Evolutionary conservation across 2,329 filamentous ascomycete genomes (phyloP).

Genomic region (Epichloe elymi): DNA sequence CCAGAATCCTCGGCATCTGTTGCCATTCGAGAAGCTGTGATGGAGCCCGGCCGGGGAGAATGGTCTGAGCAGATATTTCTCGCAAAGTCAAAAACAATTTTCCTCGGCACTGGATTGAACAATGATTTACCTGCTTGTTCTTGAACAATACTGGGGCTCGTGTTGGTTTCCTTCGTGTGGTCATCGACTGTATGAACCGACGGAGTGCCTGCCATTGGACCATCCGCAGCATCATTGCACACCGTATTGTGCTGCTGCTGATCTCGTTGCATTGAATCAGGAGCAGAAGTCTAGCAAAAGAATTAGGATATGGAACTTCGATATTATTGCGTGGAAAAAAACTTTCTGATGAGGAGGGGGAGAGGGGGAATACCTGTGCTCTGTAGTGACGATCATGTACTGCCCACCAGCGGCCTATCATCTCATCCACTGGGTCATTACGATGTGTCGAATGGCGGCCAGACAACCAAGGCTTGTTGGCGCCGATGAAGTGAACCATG

Average conservation of each 20-base stretch:
- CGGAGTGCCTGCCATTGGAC: not conserved
- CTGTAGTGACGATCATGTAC: conserved; percentile 82
- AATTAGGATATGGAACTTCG: not conserved
- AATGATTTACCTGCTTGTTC: not conserved
- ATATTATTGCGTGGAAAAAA: not conserved
- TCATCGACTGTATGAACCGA: not conserved
- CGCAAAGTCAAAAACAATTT: not conserved
- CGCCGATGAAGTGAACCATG: conserved; percentile 88
- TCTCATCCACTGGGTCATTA: conserved; percentile 61
- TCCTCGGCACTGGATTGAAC: not conserved
- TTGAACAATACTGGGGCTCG: not conserved
- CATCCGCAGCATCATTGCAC: not conserved
- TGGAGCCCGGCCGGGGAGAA: not conserved
- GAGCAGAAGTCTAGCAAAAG: not conserved
- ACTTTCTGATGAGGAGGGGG: conserved; percentile 10
- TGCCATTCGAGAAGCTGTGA: not conserved
- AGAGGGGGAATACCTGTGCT: conserved; percentile 24
- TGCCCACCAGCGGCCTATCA: conserved; percentile 84
- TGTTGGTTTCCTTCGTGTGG: not conserved
- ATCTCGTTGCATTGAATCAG: not conserved
- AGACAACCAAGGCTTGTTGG: conserved; percentile 76
- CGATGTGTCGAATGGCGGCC: conserved; percentile 43
- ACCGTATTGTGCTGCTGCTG: not conserved
- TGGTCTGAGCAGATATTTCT: not conserved
- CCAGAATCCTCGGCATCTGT: not conserved